These are phyloP conservation scores for Diaporthe nobilis DNA, from an alignment of 2,329 filamentous ascomycete species.

Conservation along the genomic window DNA sequence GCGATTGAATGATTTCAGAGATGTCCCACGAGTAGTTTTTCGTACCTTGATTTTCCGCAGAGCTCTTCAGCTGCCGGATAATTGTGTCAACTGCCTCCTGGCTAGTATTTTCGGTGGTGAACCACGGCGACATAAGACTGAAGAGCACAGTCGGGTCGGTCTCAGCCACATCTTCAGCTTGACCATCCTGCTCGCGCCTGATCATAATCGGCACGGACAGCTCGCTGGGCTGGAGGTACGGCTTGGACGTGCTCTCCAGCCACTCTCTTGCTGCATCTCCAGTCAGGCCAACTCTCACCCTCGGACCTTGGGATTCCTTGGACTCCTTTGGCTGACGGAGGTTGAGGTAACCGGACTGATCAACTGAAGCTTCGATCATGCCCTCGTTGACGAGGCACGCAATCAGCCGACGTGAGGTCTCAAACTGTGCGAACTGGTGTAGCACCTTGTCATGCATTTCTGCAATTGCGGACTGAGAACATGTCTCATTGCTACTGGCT, in stretches of 20 bases:
- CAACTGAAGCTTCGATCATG: conserved; percentile 15
- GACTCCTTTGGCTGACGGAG: background rate
- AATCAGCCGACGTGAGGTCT: conserved; percentile 23
- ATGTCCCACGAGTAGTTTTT: background rate
- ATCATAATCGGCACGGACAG: conserved; percentile 7
- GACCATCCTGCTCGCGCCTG: conserved; percentile 9
- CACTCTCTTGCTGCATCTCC: conserved; percentile 22
- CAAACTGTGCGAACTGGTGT: conserved; percentile 18
- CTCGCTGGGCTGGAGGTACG: conserved; percentile 25
- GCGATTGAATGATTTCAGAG: background rate
- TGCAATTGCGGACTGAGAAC: background rate
- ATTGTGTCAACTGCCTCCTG: conserved; percentile 11
- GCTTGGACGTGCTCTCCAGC: conserved; percentile 7
- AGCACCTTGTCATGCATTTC: conserved; percentile 14
- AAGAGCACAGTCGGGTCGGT: conserved; percentile 15
- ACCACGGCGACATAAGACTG: conserved; percentile 1
- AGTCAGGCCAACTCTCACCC: background rate
- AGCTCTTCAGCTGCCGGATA: conserved; percentile 9
- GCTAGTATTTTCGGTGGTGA: background rate
- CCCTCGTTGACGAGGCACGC: conserved; percentile 29
- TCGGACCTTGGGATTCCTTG: background rate
- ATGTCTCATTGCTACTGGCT: background rate
- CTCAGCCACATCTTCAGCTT: conserved; percentile 10
- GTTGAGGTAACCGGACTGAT: conserved; percentile 19
- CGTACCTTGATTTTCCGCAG: conserved; percentile 21